Evolutionary conservation across 768 basidiomycete genomes (phyloP).

Genomic region (Tylopilus subfusipes): DNA sequence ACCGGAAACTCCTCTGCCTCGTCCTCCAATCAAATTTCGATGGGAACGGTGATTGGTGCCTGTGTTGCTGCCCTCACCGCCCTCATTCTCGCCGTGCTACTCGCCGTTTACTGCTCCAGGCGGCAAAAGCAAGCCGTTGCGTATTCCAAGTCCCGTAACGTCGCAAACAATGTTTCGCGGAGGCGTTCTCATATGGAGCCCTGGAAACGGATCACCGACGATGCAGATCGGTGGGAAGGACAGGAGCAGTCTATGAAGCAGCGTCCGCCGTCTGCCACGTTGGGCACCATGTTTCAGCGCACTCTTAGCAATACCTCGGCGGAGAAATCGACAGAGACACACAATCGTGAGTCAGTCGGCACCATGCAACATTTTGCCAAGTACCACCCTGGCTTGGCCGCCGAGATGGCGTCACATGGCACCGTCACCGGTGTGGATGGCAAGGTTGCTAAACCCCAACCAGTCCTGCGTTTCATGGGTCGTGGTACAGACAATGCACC

Average conservation of each 20-base stretch:
- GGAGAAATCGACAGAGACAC: conserved; percentile 42
- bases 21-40: conserved; percentile 22
- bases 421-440: conserved; percentile 20
- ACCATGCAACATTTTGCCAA: conserved; percentile 48
- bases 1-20: conserved; percentile 7
- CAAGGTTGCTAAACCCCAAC: conserved; percentile 22
- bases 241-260: conserved; percentile 40
- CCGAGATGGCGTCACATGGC: conserved; percentile 45
- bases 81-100: conserved; percentile 46
- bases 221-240: conserved; percentile 47
- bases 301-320: conserved; percentile 51
- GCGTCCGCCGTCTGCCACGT: conserved; percentile 38
- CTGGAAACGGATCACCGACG: conserved; percentile 56
- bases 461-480: conserved; percentile 43
- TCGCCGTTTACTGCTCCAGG: conserved; percentile 54
- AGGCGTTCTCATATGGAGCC: conserved; percentile 42
- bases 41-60: conserved; percentile 56
- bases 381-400: conserved; percentile 54
- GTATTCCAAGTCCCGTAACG: conserved; percentile 35
- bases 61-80: conserved; percentile 59
- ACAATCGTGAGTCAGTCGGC: conserved; percentile 30
- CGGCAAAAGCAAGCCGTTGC: conserved; percentile 26
- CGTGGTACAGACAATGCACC: conserved; percentile 37
- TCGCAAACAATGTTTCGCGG: conserved; percentile 41
- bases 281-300: conserved; percentile 61